Evolutionary conservation across 2,329 filamentous ascomycete genomes (phyloP), one percentile per base, ranked within the genome.

Genomic region (Cyclaneusma minus): DNA sequence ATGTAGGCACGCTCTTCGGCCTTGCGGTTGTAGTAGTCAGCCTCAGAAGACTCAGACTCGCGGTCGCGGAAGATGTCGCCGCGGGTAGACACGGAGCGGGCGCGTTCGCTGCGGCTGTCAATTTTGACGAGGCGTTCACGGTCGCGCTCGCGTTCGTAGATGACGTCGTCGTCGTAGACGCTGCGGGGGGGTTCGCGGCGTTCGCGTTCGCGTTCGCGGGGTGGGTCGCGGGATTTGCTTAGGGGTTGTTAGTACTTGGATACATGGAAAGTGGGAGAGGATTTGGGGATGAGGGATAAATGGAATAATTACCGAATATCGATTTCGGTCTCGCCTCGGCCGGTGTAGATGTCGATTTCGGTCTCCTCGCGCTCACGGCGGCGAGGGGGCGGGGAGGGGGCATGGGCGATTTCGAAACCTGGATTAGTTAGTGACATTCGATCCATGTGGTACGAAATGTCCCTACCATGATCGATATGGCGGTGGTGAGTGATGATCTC

Each of bases 401-500:
- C 36, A 13, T 43, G 43, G 28, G 34, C 34, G 16, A 37, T 30
- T 33, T 47, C 43, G 23, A 41, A 48, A 15, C 44, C 45, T 45
- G 9, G 8, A n/a, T 6, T 5, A 21, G 39, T 28, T 37, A 50
- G 51, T 18, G 45, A 41, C 15, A 45, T 48, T 14, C 46, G 45
- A 15, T 56, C 57, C 6, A 51, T 55, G 11, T 57, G 59, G 13
- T 55, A 55, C 25, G 40, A 29, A 14, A 23, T 11, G 8, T 22
- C 17, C 9, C 17, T 59, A 82, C 80, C 84, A 52, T 92, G 82
- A 44, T 92, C 80, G 40, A 91, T 77, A 44, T 87, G 79, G 31
- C 75, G 68, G 47, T 89, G 87, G 52, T 89, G 81, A 0, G 82
- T 91, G 37, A 91, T 85, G 31, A 92, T 73, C 46, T 93, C 81